Base-by-base conservation (phyloP, 2,329 filamentous ascomycete species). In the Cordyceps tenuipes region DNA sequence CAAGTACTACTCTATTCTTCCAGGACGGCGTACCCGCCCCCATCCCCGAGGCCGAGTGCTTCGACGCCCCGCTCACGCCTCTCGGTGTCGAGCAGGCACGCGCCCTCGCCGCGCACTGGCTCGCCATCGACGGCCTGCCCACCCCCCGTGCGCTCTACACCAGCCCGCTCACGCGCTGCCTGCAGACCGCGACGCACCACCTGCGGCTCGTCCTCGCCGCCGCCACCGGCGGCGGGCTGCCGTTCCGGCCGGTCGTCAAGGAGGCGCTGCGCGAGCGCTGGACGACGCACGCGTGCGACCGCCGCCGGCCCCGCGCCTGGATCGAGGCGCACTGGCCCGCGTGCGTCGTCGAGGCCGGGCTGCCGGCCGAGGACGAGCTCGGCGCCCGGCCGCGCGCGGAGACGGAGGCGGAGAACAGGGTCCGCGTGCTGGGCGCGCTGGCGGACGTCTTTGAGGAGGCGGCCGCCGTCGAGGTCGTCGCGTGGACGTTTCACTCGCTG, bases 201-300 rank as follows among this genome's bases (percentile, higher is more conserved):
- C 86, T 82, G 65, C 65, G 68, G 0, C 74, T 73, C 1, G 68
- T 85, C 7, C 65, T 70, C 58, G 59, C 64, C 13, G 62, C 64
- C 54, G n/a, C n/a, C 72, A 59, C 63, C 78, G 44, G 68, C 66
- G 64, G 12, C 72, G n/a, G n/a, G n/a, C n/a, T n/a, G n/a, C n/a
- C 73, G 0, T 83, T 83, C 62, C 71, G 68, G 6, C 82, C 82
- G 0, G 70, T 77, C 1, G 70, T 87, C 66, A 85, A 84, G 67
- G 84, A 87, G 61, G 68, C 78, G 5, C 73, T 86, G 15, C 75
- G 85, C 21, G 84, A 88, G 68, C 78, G 80, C 2, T 76, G 84
- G 61, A 83, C 81, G 9, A 74, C 79, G 58, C 84, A 87, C 67
- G 86, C 83, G 0, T 87, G 84, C 67, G 83, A 87, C 68, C 76